Evolutionary conservation across 257 asterid genomes (phyloP).

Genomic region (Jaltomata sinuosa): DNA sequence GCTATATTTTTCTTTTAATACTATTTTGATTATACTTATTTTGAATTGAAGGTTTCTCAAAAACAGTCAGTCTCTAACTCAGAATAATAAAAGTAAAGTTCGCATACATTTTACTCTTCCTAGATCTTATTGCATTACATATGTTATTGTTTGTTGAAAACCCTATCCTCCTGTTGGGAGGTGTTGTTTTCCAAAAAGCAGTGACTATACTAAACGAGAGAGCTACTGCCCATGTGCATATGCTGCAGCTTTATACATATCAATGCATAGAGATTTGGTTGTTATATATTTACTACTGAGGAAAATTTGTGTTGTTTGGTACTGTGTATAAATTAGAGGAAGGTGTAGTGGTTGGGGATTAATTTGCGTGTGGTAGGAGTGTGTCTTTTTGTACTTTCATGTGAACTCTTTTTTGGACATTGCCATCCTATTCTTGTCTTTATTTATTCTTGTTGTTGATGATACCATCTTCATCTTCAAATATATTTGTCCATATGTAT

Average conservation of each 20-base stretch:
- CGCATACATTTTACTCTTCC: no score
- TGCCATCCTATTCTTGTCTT: not conserved
- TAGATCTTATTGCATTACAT: no score
- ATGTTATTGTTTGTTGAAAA: no score
- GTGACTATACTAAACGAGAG: not conserved
- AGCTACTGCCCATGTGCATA: not conserved
- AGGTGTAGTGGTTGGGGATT: no score
- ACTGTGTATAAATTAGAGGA: no score
- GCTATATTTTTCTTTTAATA: no score
- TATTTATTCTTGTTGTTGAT: not conserved
- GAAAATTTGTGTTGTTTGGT: no score
- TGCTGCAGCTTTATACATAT: not conserved
- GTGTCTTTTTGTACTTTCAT: not conserved
- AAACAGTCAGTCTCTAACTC: no score
- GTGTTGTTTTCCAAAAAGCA: not conserved
- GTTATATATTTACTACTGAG: not conserved
- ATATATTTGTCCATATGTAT: not conserved
- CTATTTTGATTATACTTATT: no score
- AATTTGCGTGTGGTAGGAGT: not conserved
- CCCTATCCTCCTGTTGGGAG: not conserved
- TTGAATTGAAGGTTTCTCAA: no score
- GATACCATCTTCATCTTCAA: not conserved
- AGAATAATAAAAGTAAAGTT: no score
- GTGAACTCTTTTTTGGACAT: not conserved
- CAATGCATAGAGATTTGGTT: not conserved